Percentiles rank a stretch among this genome's conserved stretches.
These are phyloP conservation scores for Aspergillus luchuensis DNA, from an alignment of 2,329 filamentous ascomycete species.

Conservation along the genomic window DNA sequence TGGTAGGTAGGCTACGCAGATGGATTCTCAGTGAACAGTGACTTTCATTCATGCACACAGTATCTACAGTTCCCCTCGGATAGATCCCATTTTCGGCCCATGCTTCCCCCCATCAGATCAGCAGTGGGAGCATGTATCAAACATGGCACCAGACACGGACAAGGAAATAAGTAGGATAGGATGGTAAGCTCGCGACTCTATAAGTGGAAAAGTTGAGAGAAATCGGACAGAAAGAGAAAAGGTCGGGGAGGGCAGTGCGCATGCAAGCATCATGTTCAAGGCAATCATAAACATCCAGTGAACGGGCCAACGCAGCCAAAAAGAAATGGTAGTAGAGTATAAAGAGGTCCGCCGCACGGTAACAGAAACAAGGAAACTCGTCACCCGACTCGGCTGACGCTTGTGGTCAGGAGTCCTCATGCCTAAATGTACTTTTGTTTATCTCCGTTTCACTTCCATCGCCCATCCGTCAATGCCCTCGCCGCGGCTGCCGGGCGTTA, in stretches of 20 bases:
- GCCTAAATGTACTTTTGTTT: constrained; percentile 8
- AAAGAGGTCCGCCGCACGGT: constrained; percentile 28
- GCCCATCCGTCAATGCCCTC: constrained; percentile 96
- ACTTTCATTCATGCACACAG: background rate
- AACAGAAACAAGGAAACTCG: constrained; percentile 30
- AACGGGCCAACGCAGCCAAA: constrained; percentile 33
- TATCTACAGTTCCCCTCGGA: background rate
- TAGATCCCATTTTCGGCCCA: no score
- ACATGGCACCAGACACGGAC: background rate
- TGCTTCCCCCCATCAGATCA: no score
- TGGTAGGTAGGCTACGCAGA: background rate
- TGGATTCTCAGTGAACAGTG: no score
- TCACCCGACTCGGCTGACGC: constrained; percentile 25
- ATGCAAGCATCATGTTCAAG: constrained; percentile 26
- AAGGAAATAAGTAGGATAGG: background rate
- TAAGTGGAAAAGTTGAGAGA: constrained; percentile 5
- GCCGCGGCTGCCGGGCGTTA: constrained; percentile 78
- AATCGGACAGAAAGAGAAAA: constrained; percentile 10
- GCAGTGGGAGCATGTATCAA: background rate
- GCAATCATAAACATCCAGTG: constrained; percentile 34
- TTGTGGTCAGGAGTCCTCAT: constrained; percentile 16
- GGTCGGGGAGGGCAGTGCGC: background rate
- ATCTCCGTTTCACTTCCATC: constrained; percentile 81
- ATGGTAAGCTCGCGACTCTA: constrained; percentile 1
- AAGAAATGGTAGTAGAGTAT: constrained; percentile 17